These are phyloP conservation scores for Zanthoxylum bungeanum DNA, from an alignment of 345 rosid species.

Conservation along the genomic window DNA sequence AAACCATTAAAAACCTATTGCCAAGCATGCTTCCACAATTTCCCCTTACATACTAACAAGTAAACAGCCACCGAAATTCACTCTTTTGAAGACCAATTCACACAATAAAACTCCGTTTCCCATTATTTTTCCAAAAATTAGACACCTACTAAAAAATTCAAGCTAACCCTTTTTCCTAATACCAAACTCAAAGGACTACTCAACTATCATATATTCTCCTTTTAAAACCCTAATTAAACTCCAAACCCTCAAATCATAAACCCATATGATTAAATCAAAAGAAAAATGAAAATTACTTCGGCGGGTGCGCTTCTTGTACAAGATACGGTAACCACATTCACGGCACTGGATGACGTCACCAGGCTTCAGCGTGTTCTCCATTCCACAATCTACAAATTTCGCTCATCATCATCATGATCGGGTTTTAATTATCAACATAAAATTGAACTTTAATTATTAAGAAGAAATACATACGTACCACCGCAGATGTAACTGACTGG, in stretches of 20 bases:
- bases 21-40: not conserved
- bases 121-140: not conserved
- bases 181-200: not conserved
- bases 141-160: not conserved
- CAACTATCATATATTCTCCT: not conserved
- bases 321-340: constrained; percentile 91
- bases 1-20: not conserved
- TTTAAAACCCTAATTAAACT: not conserved
- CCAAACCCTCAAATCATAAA: not conserved
- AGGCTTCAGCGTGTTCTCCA: constrained; percentile 69
- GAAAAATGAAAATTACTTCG: constrained; percentile 41
- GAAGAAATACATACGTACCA: constrained; percentile 32
- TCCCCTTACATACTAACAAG: not conserved
- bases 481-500: constrained; percentile 89
- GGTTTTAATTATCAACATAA: not conserved
- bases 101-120: too few species aligned
- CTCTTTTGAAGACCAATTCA: too few species aligned
- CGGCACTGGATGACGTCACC: constrained; percentile 92
- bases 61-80: not conserved
- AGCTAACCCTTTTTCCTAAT: not conserved
- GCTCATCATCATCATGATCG: not conserved
- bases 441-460: not conserved
- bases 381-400: constrained; percentile 59
- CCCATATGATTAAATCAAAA: not conserved
- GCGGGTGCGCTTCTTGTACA: constrained; percentile 93